Evolutionary conservation across 2,329 filamentous ascomycete genomes (phyloP).

Genomic region (Colletotrichum somersetense): DNA sequence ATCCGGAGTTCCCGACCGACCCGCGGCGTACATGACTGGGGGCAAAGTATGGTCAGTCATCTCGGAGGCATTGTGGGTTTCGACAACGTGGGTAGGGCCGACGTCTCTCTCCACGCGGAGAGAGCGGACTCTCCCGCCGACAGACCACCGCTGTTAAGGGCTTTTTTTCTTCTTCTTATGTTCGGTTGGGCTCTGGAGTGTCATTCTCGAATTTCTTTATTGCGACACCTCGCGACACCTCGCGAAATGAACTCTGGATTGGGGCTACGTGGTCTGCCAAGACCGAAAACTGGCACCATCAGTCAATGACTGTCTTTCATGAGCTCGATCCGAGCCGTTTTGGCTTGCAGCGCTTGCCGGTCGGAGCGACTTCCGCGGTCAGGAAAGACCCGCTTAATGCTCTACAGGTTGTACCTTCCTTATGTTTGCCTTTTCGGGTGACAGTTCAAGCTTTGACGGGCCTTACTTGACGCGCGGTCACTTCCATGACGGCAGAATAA

Average conservation of each 20-base stretch:
- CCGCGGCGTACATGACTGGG: constrained; percentile 23
- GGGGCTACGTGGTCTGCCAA: background rate
- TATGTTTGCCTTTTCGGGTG: background rate
- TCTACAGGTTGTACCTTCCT: background rate
- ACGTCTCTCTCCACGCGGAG: constrained; percentile 36
- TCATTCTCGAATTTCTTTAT: background rate
- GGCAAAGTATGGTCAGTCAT: constrained; percentile 29
- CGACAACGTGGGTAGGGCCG: constrained; percentile 34
- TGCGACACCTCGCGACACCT: background rate
- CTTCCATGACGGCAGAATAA: background rate
- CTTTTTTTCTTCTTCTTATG: constrained; percentile 4
- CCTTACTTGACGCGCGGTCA: too few relatives aligned
- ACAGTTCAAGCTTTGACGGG: background rate
- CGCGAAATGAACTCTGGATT: constrained; percentile 19
- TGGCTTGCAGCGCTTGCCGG: background rate
- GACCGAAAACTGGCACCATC: background rate
- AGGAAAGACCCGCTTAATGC: background rate
- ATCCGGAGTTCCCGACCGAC: constrained; percentile 29
- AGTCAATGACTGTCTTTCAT: background rate
- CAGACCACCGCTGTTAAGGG: background rate
- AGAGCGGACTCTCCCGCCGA: constrained; percentile 26
- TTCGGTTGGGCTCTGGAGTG: constrained; percentile 18
- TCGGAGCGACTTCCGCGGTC: background rate
- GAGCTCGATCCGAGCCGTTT: constrained; percentile 4
- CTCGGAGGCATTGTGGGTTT: constrained; percentile 40